phyloP scores from a whole-genome alignment of 257 asterid genomes.

The Salvia rosmarinus region DNA sequence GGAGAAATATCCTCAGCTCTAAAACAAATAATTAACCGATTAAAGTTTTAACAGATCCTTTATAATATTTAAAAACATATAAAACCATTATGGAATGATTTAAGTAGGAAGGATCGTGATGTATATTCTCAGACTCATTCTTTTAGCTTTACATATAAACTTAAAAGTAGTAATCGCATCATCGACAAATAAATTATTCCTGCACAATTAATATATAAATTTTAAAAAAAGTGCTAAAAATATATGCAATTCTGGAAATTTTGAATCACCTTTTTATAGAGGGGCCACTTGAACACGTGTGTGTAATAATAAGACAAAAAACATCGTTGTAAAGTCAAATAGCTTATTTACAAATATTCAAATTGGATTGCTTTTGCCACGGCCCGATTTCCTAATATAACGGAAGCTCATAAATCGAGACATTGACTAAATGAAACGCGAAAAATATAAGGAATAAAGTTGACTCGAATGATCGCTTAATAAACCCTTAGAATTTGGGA shows the following conservation, averaged over 20 bases:
- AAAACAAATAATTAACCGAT: background rate
- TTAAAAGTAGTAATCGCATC: background rate
- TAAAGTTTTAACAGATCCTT: background rate
- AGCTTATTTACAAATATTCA: too few relatives aligned
- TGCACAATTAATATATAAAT: background rate
- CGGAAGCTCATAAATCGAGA: too few relatives aligned
- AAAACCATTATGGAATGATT: background rate
- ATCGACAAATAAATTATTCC: background rate
- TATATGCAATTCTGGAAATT: background rate
- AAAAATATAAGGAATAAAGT: too few relatives aligned
- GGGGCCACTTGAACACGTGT: background rate
- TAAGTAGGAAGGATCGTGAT: background rate
- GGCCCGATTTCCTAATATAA: too few relatives aligned
- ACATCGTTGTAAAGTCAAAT: slow-evolving; percentile 1
- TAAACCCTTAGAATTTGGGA: too few relatives aligned
- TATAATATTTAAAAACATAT: background rate
- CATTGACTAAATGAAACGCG: too few relatives aligned
- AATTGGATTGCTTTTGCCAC: too few relatives aligned
- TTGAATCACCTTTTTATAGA: background rate
- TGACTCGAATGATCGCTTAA: too few relatives aligned
- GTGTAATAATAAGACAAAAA: background rate
- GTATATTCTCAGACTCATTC: background rate
- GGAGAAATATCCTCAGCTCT: too few relatives aligned
- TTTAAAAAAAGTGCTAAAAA: background rate
- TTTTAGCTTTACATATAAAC: background rate